Conservation (phyloP, 1,284 basidiomycete species). For the Sporisorium sorghi region DNA sequence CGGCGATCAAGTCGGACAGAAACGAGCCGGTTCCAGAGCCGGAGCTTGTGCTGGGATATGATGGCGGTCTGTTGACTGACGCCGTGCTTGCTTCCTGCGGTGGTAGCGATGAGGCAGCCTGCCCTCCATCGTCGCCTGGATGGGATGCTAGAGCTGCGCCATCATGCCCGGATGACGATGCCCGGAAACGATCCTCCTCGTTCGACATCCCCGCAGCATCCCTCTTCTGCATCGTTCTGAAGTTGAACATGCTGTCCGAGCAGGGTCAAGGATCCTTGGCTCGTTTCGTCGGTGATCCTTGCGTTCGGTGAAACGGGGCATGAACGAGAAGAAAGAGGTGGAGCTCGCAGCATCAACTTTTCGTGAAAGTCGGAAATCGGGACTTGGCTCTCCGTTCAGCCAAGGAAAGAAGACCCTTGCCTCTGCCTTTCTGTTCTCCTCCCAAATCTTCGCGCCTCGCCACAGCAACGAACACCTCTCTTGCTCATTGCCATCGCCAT, state of each 20-base stretch:
- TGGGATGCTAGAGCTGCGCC: not conserved
- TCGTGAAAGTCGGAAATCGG: conserved; percentile 10
- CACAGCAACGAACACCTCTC: conserved; percentile 4
- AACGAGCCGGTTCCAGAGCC: conserved; percentile 17
- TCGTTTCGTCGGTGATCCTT: not conserved
- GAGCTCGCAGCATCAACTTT: conserved; percentile 1
- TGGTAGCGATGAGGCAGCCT: not conserved
- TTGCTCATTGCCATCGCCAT: not conserved
- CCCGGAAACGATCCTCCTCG: conserved; percentile 11
- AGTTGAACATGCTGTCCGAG: conserved; percentile 24
- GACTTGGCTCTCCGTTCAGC: not conserved
- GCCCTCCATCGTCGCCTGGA: not conserved
- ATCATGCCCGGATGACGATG: conserved; percentile 4
- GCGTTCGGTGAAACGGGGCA: not conserved
- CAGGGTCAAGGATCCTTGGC: not conserved
- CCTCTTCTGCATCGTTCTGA: conserved; percentile 32
- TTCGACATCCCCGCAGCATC: conserved; percentile 6
- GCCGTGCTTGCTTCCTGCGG: not conserved
- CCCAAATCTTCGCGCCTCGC: conserved; percentile 3
- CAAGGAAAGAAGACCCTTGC: conserved; percentile 9
- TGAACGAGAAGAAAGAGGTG: conserved; percentile 5
- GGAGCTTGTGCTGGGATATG: not conserved
- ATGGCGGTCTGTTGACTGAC: not conserved
- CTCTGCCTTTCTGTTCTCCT: not conserved
- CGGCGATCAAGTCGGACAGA: conserved; percentile 43